Evolutionary conservation across 805 yeast genomes (phyloP), one percentile per base, ranked within the genome.

Genomic region (Citeromyces matritensis): DNA sequence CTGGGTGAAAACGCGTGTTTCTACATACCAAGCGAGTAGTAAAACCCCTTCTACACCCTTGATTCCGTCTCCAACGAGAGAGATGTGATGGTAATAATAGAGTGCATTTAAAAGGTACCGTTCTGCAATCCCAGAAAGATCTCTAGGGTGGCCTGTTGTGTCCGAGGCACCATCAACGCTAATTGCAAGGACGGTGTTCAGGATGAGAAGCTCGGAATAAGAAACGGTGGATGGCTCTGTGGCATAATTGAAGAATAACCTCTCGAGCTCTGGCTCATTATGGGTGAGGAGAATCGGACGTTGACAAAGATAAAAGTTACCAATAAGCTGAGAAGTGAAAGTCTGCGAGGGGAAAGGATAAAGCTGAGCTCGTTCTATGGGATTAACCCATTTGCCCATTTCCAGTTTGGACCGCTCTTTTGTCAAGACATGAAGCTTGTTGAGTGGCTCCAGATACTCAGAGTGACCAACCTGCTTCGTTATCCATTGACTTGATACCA

Each of bases 21-120:
- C 58, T 27, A 62, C 48, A 37, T 55, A 66, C 3, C 51, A 36
- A 1, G 63, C 47, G 29, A 76, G 45, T 15, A 74, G 41, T 15
- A 77, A 38, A 7, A 73, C 49, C 0, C 69, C 80, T 42, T 62
- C 71, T 10, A 73, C 48, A 3, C 73, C 61, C 26, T 50, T 51
- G 0, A 67, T 32, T 8, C 75, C 77, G 37, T 68, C 76, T 39
- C 69, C 63, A 24, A 63, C 42, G 2, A 67, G 52, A 4, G 64
- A 48, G 6, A 71, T 45, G 36, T 68, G 57, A 39, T 68, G 71
- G 39, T 63, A 75, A 42, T 69, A 75, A 41, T 49, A 66, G 15
- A 73, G 44, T 1, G 73, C 49, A 39, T 63, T 64, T 10, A 47
- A 41, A 5, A 57, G 42, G 36, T 56, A 46, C 3, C 41, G 33